Conservation (phyloP, 1,139 yeast genomes). For the Taphrina flavorubra region DNA sequence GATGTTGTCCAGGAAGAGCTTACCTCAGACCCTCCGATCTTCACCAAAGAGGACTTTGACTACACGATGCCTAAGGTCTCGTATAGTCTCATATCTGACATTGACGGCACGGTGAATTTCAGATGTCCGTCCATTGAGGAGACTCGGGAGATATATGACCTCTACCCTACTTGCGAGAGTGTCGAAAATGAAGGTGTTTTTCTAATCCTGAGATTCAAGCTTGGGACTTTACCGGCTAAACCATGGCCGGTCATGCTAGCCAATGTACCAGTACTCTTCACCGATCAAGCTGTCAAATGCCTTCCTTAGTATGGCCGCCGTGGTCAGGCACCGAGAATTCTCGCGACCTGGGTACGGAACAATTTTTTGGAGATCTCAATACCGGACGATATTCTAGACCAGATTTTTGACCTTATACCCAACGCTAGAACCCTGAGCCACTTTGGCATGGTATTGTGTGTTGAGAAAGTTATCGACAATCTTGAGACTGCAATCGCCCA, state of each 20-base stretch:
- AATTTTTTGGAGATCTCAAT: not conserved
- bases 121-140: not conserved
- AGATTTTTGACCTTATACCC: not conserved
- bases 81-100: not conserved
- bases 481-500: too few relatives aligned
- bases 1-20: conserved; percentile 1
- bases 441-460: not conserved
- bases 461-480: not conserved
- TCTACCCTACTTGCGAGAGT: not conserved
- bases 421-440: not conserved
- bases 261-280: not conserved
- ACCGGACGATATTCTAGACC: not conserved
- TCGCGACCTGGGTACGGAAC: not conserved
- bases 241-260: conserved; percentile 8
- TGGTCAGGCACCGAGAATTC: conserved; percentile 2
- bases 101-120: not conserved
- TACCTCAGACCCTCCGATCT: conserved; percentile 1
- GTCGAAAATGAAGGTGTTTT: not conserved
- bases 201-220: not conserved
- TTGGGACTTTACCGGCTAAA: not conserved
- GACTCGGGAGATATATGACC: not conserved
- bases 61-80: not conserved
- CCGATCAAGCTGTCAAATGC: not conserved
- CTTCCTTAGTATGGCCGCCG: conserved; percentile 1
- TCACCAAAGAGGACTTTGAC: not conserved